Base-by-base conservation (phyloP, 2,329 filamentous ascomycete genomes). In the Colletotrichum theobromicola region DNA sequence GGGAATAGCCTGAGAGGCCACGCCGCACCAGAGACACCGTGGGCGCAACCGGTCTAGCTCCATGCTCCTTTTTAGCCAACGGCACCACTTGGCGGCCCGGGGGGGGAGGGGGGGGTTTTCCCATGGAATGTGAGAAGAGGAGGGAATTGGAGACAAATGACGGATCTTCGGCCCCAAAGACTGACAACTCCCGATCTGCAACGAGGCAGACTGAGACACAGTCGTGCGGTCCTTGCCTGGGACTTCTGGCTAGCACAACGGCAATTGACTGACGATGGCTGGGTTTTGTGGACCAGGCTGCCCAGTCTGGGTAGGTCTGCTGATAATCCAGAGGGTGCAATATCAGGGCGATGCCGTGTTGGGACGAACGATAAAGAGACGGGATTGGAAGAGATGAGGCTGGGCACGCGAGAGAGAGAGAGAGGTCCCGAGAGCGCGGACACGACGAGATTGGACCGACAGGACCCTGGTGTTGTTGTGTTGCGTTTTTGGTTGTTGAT, bases 41-140 rank as follows among this genome's bases (percentile, higher is more conserved):
- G 13, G 16, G 58, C 57, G 65, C 30, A 57, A 53, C 30, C 42
- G 71, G 60, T 24, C 61, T 74, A 74, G 71, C 66, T 60, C 58
- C 26, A 30, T 35, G 46, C 35, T 70, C 42, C 67, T 24, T 53
- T 65, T 65, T 60, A 18, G 67, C 67, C 61, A 30, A 55, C 67
- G 61, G 55, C 35, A 65, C 53, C 71, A 70, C 71, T 71, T 66
- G 72, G 67, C 62, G 67, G 67, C 61, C 67, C 71, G 30, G 28
- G 69, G 37, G 71, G 30, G n/a, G n/a, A n/a, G n/a, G n/a, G n/a
- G n/a, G n/a, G n/a, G n/a, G n/a, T n/a, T n/a, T n/a, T 26, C 60
- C 67, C 53, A 70, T 61, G 61, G 72, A 74, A 71, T 74, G 72
- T 62, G 72, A 67, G 67, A 71, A 67, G 30, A 32, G 50, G 21